These are phyloP conservation scores for Chytridium lagenaria DNA, from an alignment of 371 early-diverging fungal species.

Conservation along the genomic window DNA sequence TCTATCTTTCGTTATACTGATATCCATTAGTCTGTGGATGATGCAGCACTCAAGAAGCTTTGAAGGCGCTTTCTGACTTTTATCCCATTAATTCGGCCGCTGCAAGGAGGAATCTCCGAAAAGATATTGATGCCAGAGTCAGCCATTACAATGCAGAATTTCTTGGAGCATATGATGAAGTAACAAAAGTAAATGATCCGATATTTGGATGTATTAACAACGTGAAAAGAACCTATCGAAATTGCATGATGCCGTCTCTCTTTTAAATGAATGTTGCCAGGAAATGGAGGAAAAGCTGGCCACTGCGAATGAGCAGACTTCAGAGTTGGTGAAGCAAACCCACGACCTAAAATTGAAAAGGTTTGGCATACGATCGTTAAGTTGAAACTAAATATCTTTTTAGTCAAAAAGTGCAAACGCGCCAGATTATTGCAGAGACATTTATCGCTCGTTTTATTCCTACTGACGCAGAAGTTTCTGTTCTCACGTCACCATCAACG, in stretches of 20 bases:
- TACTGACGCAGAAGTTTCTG: slow-evolving; percentile 65
- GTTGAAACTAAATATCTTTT: background rate
- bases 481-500: slow-evolving; percentile 58
- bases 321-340: slow-evolving; percentile 70
- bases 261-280: slow-evolving; percentile 62
- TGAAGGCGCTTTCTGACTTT: slow-evolving; percentile 72
- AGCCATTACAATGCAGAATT: slow-evolving; percentile 69
- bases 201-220: too few species aligned
- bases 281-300: slow-evolving; percentile 69
- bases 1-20: background rate
- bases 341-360: slow-evolving; percentile 67
- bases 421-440: slow-evolving; percentile 46
- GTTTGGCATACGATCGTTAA: slow-evolving; percentile 39
- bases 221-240: slow-evolving; percentile 1
- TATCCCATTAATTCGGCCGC: slow-evolving; percentile 64
- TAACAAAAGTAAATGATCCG: slow-evolving; percentile 16
- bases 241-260: background rate
- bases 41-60: slow-evolving; percentile 48
- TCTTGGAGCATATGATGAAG: slow-evolving; percentile 65
- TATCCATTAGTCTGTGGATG: slow-evolving; percentile 29
- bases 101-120: slow-evolving; percentile 66
- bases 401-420: slow-evolving; percentile 24
- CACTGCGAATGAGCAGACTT: slow-evolving; percentile 61
- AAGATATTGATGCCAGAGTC: slow-evolving; percentile 73
- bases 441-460: slow-evolving; percentile 76